Conservation (phyloP, 2,329 filamentous ascomycete species). For the Cladophialophora psammophila region DNA sequence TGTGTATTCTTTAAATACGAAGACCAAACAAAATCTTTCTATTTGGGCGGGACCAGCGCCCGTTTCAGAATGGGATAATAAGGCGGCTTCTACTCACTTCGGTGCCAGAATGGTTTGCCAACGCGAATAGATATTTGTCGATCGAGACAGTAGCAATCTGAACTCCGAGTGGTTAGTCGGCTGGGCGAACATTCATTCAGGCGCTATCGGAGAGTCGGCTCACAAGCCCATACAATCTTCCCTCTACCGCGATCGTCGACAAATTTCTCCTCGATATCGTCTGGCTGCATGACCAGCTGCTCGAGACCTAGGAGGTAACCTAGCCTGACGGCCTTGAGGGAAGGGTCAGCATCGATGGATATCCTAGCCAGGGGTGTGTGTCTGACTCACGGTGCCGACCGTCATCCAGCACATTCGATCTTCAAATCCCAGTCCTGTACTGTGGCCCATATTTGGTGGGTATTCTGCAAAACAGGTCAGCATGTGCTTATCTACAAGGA, state of each 20-base stretch:
- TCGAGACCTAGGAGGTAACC: constrained; percentile 26
- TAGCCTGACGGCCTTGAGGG: constrained; percentile 22
- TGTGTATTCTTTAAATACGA: too few species aligned
- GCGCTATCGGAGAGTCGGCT: constrained; percentile 2
- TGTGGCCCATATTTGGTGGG: constrained; percentile 28
- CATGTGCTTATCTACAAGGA: background rate
- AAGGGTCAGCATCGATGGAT: constrained; percentile 9
- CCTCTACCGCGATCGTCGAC: constrained; percentile 26
- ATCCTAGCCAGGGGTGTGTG: background rate
- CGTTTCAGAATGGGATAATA: background rate
- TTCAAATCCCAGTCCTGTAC: constrained; percentile 20
- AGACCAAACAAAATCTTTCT: background rate
- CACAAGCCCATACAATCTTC: constrained; percentile 27
- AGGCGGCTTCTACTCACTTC: constrained; percentile 15
- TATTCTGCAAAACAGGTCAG: constrained; percentile 17
- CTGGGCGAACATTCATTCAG: background rate
- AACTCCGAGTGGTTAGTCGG: background rate
- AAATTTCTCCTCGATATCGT: constrained; percentile 26
- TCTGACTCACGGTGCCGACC: constrained; percentile 24
- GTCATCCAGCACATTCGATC: constrained; percentile 34
- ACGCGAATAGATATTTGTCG: constrained; percentile 30
- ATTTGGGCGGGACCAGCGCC: background rate
- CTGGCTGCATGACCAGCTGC: constrained; percentile 26
- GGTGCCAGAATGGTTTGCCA: constrained; percentile 30
- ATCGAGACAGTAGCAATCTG: constrained; percentile 30